These are phyloP conservation scores for Eucalyptus dawsonii DNA, from an alignment of 345 rosid genomes.

Conservation along the genomic window DNA sequence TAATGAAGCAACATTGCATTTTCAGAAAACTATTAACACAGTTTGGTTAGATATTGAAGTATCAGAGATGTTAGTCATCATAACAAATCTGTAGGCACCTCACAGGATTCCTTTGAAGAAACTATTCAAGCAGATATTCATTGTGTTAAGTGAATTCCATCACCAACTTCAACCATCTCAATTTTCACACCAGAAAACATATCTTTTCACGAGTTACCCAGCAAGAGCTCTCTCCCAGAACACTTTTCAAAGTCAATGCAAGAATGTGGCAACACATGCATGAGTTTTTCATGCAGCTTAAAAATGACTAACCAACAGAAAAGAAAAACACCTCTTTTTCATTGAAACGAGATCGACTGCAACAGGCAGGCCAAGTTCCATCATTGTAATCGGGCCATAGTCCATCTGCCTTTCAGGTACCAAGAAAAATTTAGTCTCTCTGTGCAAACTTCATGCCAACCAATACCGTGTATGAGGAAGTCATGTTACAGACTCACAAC, in stretches of 20 bases:
- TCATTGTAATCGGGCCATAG: constrained; percentile 97
- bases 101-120: not conserved
- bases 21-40: not conserved
- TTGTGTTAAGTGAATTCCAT: not conserved
- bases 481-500: not conserved
- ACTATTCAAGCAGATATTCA: not conserved
- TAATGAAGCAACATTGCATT: not conserved
- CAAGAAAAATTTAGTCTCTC: not conserved
- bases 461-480: not conserved
- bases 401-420: constrained; percentile 45
- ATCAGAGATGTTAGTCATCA: not conserved
- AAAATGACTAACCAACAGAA: not conserved
- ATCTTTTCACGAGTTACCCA: not conserved
- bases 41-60: not conserved
- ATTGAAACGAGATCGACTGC: constrained; percentile 38
- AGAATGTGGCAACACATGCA: not conserved
- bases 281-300: not conserved
- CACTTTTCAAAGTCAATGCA: not conserved
- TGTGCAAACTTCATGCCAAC: not conserved
- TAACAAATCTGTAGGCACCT: not conserved
- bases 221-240: not conserved
- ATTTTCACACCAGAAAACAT: not conserved
- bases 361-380: constrained; percentile 91
- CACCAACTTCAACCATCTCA: not conserved
- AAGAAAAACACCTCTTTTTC: constrained; percentile 45